Percentiles rank a stretch among this genome's conserved stretches.
Conservation (phyloP, 768 basidiomycete genomes). For the Kockovaella imperatae region DNA sequence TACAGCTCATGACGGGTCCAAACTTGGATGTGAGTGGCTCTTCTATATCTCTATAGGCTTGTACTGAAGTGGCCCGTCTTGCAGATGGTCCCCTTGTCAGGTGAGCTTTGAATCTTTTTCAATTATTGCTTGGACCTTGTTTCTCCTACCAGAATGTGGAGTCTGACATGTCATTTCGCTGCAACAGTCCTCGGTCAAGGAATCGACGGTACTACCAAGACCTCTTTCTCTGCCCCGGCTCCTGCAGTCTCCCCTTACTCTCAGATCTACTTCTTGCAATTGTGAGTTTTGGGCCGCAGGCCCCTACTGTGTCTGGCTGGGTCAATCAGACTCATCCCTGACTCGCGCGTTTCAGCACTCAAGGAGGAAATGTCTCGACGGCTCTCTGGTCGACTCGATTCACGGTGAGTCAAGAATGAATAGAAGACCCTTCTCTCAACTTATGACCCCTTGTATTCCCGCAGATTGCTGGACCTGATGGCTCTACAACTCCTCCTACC, state of each 20-base stretch:
- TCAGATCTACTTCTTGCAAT: slow-evolving; percentile 43
- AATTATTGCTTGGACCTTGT: neutral
- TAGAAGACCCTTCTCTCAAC: neutral
- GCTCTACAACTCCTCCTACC: slow-evolving; percentile 28
- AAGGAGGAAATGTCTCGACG: slow-evolving; percentile 20
- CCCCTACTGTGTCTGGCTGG: neutral
- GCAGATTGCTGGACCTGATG: slow-evolving; percentile 40
- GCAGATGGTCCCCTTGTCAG: slow-evolving; percentile 10
- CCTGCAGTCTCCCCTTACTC: slow-evolving; percentile 37
- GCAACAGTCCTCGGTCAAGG: slow-evolving; percentile 23
- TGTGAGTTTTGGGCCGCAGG: slow-evolving; percentile 12
- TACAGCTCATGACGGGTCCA: slow-evolving; percentile 40
- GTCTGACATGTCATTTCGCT: neutral
- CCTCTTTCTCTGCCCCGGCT: slow-evolving; percentile 18
- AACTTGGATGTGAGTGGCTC: slow-evolving; percentile 25
- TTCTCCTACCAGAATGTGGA: neutral
- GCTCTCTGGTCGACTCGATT: slow-evolving; percentile 41
- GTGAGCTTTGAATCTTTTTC: neutral
- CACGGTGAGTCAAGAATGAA: slow-evolving; percentile 26
- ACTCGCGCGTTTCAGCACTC: slow-evolving; percentile 12
- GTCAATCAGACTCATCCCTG: neutral
- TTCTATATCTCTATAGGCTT: neutral
- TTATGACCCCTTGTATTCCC: neutral
- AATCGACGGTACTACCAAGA: slow-evolving; percentile 32
- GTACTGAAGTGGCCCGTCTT: neutral